These are phyloP conservation scores for Lactarius tabidus DNA, from an alignment of 768 basidiomycete genomes.

Conservation along the genomic window DNA sequence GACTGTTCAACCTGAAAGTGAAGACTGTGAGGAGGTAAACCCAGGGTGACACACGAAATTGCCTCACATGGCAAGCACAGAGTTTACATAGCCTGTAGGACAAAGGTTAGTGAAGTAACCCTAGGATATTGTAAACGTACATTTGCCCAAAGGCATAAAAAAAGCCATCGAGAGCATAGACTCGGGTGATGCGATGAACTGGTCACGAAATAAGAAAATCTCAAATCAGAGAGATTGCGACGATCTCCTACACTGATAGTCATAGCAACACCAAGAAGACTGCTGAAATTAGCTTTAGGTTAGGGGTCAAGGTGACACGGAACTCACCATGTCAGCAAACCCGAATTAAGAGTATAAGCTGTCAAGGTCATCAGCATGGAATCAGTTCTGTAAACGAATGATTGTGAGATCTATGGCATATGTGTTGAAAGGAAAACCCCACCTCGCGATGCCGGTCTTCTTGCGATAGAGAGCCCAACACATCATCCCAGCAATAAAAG, in stretches of 20 bases:
- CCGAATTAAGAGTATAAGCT: constrained; percentile 30
- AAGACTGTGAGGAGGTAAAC: neutral
- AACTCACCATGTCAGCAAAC: constrained; percentile 28
- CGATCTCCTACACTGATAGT: constrained; percentile 22
- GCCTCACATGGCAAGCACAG: neutral
- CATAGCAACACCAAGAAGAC: constrained; percentile 24
- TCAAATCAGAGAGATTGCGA: neutral
- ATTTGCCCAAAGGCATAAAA: constrained; percentile 21
- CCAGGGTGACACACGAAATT: neutral
- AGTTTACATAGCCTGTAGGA: neutral
- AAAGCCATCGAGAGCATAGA: constrained; percentile 47
- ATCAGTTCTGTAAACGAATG: constrained; percentile 26
- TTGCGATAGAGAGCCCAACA: constrained; percentile 45
- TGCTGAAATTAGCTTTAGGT: constrained; percentile 1
- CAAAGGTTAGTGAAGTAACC: neutral
- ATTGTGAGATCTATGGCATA: neutral
- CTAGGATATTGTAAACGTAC: neutral
- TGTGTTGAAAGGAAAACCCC: constrained; percentile 9
- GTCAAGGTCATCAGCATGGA: constrained; percentile 29
- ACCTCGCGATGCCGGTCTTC: constrained; percentile 45
- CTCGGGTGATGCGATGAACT: constrained; percentile 37
- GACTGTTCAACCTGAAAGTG: neutral
- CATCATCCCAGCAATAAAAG: constrained; percentile 46
- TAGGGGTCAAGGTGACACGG: neutral
- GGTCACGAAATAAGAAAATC: neutral